Evolutionary conservation across 176 grass and related monocot species (phyloP).

Genomic region (Urochloa ruziziensis): DNA sequence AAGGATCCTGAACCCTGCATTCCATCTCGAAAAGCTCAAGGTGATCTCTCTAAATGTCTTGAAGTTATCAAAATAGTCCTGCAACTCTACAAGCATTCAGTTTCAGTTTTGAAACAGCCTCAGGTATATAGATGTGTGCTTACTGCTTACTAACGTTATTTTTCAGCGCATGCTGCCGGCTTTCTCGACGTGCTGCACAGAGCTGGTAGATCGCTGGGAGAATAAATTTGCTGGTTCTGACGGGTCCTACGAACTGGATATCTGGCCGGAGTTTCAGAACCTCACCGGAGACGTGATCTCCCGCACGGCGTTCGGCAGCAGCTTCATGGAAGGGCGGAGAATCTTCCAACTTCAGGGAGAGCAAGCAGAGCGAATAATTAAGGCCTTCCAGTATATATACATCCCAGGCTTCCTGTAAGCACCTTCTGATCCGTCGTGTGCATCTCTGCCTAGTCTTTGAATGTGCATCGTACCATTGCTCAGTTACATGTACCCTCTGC

Average conservation of each 20-base stretch:
- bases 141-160: neutral
- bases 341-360: constrained; percentile 70
- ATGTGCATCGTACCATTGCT: neutral
- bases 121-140: neutral
- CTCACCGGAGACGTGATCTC: constrained; percentile 78
- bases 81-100: neutral
- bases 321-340: constrained; percentile 58
- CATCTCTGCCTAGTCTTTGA: too few species aligned
- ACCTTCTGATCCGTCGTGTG: too few species aligned
- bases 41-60: too few species aligned
- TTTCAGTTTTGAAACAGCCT: neutral
- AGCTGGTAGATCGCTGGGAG: constrained; percentile 53
- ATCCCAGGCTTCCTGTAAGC: constrained; percentile 61
- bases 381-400: constrained; percentile 36
- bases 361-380: constrained; percentile 43
- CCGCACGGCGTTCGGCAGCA: constrained; percentile 71
- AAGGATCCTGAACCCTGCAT: constrained; percentile 73
- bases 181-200: constrained; percentile 51
- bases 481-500: neutral
- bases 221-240: constrained; percentile 4
- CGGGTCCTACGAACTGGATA: constrained; percentile 40
- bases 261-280: constrained; percentile 66
- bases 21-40: constrained; percentile 79
- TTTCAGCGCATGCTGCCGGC: constrained; percentile 64
- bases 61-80: neutral